A percentile compares a stretch with the other conserved stretches of the same genome.
These are phyloP conservation scores for Anisodus tanguticus DNA, from an alignment of 257 asterid genomes.

Conservation along the genomic window DNA sequence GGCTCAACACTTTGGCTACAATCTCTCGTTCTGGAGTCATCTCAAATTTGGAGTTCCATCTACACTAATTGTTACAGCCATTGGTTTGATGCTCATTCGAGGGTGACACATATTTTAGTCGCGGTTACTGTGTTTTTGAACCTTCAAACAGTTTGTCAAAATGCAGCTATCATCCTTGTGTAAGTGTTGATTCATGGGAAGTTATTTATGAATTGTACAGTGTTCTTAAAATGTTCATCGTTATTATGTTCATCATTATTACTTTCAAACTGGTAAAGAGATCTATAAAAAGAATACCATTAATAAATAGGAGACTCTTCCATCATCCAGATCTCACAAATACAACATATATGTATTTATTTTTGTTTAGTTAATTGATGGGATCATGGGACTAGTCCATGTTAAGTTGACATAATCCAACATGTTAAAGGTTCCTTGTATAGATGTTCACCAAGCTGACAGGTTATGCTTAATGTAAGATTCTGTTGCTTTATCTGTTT, in stretches of 20 bases:
- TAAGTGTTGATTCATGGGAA: neutral
- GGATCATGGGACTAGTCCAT: neutral
- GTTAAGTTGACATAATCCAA: neutral
- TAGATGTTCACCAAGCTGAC: neutral
- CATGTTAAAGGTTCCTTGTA: neutral
- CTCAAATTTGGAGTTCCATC: slow-evolving; percentile 91
- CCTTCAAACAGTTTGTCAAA: slow-evolving; percentile 3
- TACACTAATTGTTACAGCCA: slow-evolving; percentile 71
- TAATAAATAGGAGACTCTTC: neutral
- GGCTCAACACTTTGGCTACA: slow-evolving; percentile 64
- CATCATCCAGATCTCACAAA: neutral
- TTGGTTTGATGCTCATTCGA: slow-evolving; percentile 69
- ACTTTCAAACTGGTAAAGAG: neutral
- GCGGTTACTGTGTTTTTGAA: neutral
- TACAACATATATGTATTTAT: neutral
- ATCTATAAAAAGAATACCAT: neutral
- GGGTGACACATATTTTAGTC: slow-evolving; percentile 36
- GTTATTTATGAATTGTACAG: neutral
- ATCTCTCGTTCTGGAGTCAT: slow-evolving; percentile 79
- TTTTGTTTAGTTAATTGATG: neutral
- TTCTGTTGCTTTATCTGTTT: neutral
- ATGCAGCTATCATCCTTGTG: neutral
- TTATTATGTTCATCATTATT: neutral
- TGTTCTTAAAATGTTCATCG: neutral
- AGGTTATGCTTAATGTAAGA: neutral